phyloP scores from a whole-genome alignment of 805 yeast species.

The Komagataella populi region DNA sequence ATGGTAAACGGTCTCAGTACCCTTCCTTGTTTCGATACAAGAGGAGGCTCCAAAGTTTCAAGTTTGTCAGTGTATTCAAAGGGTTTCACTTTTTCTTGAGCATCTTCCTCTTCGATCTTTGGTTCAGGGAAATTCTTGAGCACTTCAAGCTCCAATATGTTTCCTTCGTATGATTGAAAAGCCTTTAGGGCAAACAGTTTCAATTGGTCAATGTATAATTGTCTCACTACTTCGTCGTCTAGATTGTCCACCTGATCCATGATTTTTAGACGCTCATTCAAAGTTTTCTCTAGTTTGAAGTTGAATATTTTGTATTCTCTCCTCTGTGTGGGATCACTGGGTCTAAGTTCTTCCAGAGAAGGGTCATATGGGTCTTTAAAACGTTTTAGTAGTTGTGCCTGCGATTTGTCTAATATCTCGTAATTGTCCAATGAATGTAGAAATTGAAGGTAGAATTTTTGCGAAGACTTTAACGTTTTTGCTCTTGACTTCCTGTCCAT shows the following conservation, averaged over 20 bases:
- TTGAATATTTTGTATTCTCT: constrained; percentile 65
- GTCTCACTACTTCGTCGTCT: constrained; percentile 56
- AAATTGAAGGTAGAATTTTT: constrained; percentile 29
- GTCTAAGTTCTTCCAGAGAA: constrained; percentile 21
- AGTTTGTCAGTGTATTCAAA: constrained; percentile 47
- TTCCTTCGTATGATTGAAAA: constrained; percentile 41
- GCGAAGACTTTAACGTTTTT: constrained; percentile 25
- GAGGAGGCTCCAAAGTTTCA: constrained; percentile 35
- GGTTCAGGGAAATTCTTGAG: constrained; percentile 30
- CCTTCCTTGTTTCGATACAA: constrained; percentile 62
- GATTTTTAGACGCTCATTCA: constrained; percentile 28
- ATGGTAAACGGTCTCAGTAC: constrained; percentile 78
- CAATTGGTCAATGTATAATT: constrained; percentile 41
- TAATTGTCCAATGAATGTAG: constrained; percentile 30
- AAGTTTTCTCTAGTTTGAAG: constrained; percentile 44
- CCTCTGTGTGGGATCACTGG: constrained; percentile 24
- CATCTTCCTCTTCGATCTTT: constrained; percentile 4
- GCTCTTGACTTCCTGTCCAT: constrained; percentile 10
- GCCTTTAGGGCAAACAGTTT: constrained; percentile 36
- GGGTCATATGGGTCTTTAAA: constrained; percentile 28
- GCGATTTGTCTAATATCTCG: constrained; percentile 22
- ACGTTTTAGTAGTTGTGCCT: constrained; percentile 22
- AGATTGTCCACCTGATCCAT: constrained; percentile 19
- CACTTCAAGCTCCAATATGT: constrained; percentile 54
- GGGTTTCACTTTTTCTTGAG: constrained; percentile 6